Conservation (phyloP, 768 basidiomycete genomes). For the Auriscalpium microsporum region DNA sequence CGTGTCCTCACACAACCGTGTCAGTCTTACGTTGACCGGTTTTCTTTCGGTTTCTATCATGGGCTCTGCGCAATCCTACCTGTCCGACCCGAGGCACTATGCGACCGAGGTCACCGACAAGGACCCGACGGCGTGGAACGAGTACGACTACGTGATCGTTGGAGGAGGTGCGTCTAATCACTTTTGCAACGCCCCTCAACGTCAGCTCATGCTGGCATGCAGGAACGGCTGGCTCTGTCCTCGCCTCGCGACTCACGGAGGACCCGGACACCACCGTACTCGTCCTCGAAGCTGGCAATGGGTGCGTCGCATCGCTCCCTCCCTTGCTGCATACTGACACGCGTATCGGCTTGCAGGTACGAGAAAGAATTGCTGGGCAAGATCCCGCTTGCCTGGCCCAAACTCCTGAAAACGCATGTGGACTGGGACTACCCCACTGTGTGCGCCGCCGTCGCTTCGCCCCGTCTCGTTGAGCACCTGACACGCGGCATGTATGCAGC, state of each 20-base stretch:
- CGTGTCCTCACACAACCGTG: no score
- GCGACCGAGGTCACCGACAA: slow-evolving; percentile 5
- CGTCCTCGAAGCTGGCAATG: slow-evolving; percentile 52
- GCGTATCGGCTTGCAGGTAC: background rate
- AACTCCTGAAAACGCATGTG: slow-evolving; percentile 5
- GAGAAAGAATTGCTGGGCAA: slow-evolving; percentile 3
- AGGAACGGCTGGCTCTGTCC: slow-evolving; percentile 57
- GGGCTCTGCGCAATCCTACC: slow-evolving; percentile 11
- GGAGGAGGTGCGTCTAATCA: slow-evolving; percentile 26
- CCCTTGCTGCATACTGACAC: background rate
- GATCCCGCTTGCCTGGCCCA: slow-evolving; percentile 14
- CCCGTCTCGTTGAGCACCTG: background rate
- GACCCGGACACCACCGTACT: slow-evolving; percentile 45
- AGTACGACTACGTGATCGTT: slow-evolving; percentile 30
- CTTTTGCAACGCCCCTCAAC: background rate
- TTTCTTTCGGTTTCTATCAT: background rate
- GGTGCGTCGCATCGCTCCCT: slow-evolving; percentile 28
- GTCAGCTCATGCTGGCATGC: slow-evolving; percentile 1
- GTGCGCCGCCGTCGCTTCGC: background rate
- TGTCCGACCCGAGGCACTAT: slow-evolving; percentile 6
- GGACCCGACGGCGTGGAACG: slow-evolving; percentile 9
- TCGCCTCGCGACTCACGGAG: slow-evolving; percentile 52
- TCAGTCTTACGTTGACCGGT: background rate
- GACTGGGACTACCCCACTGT: slow-evolving; percentile 10
- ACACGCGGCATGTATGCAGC: background rate